Conservation (phyloP, 2,329 filamentous ascomycete genomes). For the Coniochaeta sp. region DNA sequence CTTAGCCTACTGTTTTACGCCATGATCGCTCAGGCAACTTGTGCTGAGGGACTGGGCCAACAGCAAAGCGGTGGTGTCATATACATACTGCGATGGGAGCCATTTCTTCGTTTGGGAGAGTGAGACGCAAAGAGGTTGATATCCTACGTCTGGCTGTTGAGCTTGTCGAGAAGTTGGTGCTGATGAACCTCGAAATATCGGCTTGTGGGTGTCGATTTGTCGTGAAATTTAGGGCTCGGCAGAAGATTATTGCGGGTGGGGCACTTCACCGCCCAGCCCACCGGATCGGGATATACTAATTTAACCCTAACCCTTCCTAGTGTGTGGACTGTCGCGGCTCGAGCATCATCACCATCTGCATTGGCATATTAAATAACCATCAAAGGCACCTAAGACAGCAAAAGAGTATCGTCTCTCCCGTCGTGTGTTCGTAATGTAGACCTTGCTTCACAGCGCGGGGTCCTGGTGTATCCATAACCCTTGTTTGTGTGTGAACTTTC, state of each 20-base stretch:
- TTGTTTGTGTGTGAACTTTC: no score
- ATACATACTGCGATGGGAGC: conserved; percentile 83
- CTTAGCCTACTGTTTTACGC: conserved; percentile 92
- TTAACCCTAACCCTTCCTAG: not conserved
- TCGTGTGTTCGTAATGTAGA: no score
- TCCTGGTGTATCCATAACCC: no score
- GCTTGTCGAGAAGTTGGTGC: conserved; percentile 5
- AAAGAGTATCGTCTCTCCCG: no score
- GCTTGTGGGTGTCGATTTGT: conserved; percentile 4
- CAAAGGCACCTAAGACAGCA: no score
- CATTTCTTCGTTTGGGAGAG: conserved; percentile 55
- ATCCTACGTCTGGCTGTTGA: conserved; percentile 64
- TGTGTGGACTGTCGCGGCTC: no score
- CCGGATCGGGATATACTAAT: not conserved
- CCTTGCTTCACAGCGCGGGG: no score
- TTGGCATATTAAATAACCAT: no score
- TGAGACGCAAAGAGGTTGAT: conserved; percentile 58
- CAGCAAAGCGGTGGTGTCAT: conserved; percentile 77
- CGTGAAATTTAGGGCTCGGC: conserved; percentile 2
- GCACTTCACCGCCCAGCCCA: not conserved
- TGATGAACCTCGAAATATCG: not conserved
- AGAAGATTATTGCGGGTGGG: not conserved
- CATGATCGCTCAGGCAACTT: conserved; percentile 32
- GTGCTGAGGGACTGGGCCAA: conserved; percentile 52
- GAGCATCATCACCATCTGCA: no score